Evolutionary conservation across 352 stramenopile genomes (phyloP).

Genomic region (Phytopythium montanum): DNA sequence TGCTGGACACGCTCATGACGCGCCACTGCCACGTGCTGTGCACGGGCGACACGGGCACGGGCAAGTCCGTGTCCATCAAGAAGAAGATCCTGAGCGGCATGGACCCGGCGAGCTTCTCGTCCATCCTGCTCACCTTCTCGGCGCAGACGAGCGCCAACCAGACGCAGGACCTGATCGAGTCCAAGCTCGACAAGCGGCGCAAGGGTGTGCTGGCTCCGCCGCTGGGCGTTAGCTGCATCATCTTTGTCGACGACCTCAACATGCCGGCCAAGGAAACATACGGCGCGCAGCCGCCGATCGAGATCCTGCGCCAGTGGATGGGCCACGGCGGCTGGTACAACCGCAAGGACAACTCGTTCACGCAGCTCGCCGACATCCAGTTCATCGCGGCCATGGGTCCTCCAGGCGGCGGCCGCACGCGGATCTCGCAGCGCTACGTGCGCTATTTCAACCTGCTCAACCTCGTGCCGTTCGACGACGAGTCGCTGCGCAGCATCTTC

Average conservation of each 20-base stretch:
- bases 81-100: slow-evolving; percentile 88
- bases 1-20: slow-evolving; percentile 86
- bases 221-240: slow-evolving; percentile 87
- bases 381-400: slow-evolving; percentile 92
- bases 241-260: slow-evolving; percentile 95
- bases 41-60: slow-evolving; percentile 92
- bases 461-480: slow-evolving; percentile 90
- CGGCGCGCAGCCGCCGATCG: slow-evolving; percentile 91
- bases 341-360: slow-evolving; percentile 91
- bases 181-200: slow-evolving; percentile 92
- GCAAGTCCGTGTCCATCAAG: slow-evolving; percentile 93
- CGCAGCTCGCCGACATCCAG: slow-evolving; percentile 91
- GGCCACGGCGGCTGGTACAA: slow-evolving; percentile 94
- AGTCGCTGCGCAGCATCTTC: slow-evolving; percentile 88
- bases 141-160: slow-evolving; percentile 93
- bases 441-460: slow-evolving; percentile 94
- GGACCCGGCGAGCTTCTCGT: slow-evolving; percentile 59
- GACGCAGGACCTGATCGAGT: slow-evolving; percentile 93
- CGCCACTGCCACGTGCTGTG: slow-evolving; percentile 90
- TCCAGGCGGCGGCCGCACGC: slow-evolving; percentile 86
- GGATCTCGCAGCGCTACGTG: slow-evolving; percentile 92
- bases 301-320: slow-evolving; percentile 93
- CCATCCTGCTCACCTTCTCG: slow-evolving; percentile 92
- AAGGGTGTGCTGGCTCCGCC: slow-evolving; percentile 91
- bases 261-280: slow-evolving; percentile 95